phyloP scores from a whole-genome alignment of 345 rosid species.

The Barbarea vulgaris region DNA sequence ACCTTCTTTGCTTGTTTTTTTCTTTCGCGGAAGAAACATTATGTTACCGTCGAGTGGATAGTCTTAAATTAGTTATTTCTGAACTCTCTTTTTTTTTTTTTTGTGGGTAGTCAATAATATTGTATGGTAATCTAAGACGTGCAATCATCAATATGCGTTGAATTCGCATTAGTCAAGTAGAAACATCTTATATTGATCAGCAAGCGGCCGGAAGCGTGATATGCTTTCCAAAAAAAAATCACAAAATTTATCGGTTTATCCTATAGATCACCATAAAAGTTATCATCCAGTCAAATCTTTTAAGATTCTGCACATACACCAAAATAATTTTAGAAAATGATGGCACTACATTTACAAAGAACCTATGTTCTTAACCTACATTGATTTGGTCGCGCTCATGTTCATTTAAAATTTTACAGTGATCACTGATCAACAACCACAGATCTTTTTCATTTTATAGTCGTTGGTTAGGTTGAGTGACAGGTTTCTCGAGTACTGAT shows the following conservation, averaged over 20 bases:
- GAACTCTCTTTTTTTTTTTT: not conserved
- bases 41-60: not conserved
- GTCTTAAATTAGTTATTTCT: not conserved
- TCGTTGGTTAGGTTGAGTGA: not conserved
- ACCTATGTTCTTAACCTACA: not conserved
- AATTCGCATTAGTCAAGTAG: not conserved
- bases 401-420: not conserved
- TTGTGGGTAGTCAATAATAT: not conserved
- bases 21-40: not conserved
- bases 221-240: not conserved
- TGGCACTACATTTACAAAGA: not conserved
- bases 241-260: not conserved
- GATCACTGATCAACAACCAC: not conserved
- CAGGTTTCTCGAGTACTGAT: not conserved
- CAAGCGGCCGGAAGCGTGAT: not conserved
- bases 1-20: not conserved
- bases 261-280: not conserved
- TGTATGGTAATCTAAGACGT: slow-evolving; percentile 3
- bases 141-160: not conserved
- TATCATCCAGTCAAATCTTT: not conserved
- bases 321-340: not conserved
- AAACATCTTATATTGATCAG: not conserved
- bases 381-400: not conserved
- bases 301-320: not conserved
- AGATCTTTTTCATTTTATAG: not conserved